phyloP scores from a whole-genome alignment of 805 yeast species.

The Yarrowia bubula region DNA sequence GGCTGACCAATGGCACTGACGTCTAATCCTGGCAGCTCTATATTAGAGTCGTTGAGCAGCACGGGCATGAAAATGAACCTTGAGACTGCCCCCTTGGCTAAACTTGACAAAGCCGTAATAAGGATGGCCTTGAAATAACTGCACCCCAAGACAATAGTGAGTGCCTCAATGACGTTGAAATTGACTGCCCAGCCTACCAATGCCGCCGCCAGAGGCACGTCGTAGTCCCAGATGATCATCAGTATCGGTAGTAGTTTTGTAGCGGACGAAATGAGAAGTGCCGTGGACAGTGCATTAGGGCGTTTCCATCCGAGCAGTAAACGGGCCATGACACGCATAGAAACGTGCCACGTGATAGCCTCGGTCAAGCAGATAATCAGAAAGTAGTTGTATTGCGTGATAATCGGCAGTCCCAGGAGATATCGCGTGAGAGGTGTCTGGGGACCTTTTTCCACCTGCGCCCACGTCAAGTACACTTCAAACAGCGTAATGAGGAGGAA shows the following conservation, averaged over 20 bases:
- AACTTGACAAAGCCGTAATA: conserved; percentile 32
- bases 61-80: conserved; percentile 24
- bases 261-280: conserved; percentile 72
- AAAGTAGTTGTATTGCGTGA: conserved; percentile 42
- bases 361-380: conserved; percentile 40
- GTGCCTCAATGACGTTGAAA: conserved; percentile 64
- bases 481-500: conserved; percentile 66
- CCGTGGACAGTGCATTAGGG: conserved; percentile 54
- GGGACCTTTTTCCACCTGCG: conserved; percentile 65
- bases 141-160: conserved; percentile 46
- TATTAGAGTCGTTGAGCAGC: conserved; percentile 14
- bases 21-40: neutral
- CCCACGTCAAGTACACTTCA: conserved; percentile 92
- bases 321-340: conserved; percentile 42
- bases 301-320: conserved; percentile 41
- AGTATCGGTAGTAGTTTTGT: conserved; percentile 84
- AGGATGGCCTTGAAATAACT: conserved; percentile 38
- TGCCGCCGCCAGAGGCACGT: conserved; percentile 62
- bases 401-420: conserved; percentile 37
- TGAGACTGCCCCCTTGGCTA: conserved; percentile 8
- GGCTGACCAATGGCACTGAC: conserved; percentile 26
- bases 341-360: conserved; percentile 38
- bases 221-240: conserved; percentile 97
- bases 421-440: conserved; percentile 29
- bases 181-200: conserved; percentile 61